Percentiles rank a stretch among this genome's conserved stretches.
These are phyloP conservation scores for Fusarium guadeloupense DNA, from an alignment of 2,329 filamentous ascomycete genomes.

Conservation along the genomic window DNA sequence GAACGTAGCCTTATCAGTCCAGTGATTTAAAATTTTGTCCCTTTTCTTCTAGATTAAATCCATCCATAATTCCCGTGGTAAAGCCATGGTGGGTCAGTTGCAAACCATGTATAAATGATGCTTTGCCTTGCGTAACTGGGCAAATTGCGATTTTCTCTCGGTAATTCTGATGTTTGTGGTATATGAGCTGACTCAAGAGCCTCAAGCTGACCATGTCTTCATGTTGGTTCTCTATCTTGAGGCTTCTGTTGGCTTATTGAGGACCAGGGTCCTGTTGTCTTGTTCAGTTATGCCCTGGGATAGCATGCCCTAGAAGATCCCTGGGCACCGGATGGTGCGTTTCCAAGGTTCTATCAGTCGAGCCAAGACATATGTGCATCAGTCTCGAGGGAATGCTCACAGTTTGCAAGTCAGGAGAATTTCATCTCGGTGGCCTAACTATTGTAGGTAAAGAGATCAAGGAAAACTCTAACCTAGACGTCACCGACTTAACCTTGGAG, in stretches of 20 bases:
- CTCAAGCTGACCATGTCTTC: background rate
- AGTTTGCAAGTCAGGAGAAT: background rate
- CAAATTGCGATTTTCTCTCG: background rate
- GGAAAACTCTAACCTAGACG: too few relatives aligned
- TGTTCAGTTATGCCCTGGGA: background rate
- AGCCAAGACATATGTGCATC: background rate
- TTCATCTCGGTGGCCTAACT: background rate
- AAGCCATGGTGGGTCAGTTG: background rate
- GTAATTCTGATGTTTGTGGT: background rate
- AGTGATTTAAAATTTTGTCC: background rate
- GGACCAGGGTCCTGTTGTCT: background rate
- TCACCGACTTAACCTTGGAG: background rate
- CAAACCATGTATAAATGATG: conserved; percentile 14
- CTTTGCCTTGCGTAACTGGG: conserved; percentile 16
- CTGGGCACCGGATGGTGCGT: conserved; percentile 4
- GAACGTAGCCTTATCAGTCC: background rate
- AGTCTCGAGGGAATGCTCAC: too few relatives aligned
- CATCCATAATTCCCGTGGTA: background rate
- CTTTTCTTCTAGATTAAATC: background rate
- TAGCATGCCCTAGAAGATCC: background rate
- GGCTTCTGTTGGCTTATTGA: too few relatives aligned
- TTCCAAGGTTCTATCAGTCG: conserved; percentile 13
- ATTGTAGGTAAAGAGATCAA: background rate
- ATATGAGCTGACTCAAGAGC: conserved; percentile 5
- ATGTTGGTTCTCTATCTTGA: background rate